Base-by-base conservation (phyloP, 2,329 filamentous ascomycete genomes). In the Dactylellina parvicollis region DNA sequence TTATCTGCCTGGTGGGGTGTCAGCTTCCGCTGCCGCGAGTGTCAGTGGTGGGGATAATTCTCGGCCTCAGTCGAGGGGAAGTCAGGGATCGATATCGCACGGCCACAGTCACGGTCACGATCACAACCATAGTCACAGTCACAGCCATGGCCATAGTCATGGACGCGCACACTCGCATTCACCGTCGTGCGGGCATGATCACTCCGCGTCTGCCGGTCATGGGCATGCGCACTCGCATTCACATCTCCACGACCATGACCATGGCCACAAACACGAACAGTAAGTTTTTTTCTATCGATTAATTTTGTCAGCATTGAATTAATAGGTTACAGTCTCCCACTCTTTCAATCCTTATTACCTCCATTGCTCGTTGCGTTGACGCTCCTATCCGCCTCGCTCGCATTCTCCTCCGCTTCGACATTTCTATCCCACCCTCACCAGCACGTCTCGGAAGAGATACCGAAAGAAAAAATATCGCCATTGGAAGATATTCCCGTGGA, bases 351-450 rank as follows among this genome's bases (percentile, higher is more conserved):
- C 8, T 59, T 72, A 14, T 8, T 55, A 28, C 60, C 69, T 16
- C 47, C 69, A 10, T 42, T 74, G 22, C 55, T 74, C 64, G 70
- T 69, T 26, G 69, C 62, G 20, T n/a, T 62, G 3, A 56, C 70
- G 1, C 62, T 74, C 12, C 70, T 74, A n/a, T 69, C 64, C 36
- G 70, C 70, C 18, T 74, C 70, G 1, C 55, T 74, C 18, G 70
- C 70, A 20, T 74, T 74, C 49, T 62, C 62, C 1, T 74, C 70
- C 18, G 70, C 70, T 16, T 74, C 70, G 8, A 74, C 70, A 7
- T 69, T 74, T 44, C 64, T 74, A n/a, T 67, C 70, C 1, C 60
- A 74, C 22, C 70, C 70, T 0, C 55, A 74, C 42, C 47, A 74
- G 40, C 62, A 74, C 20, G n/a, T n/a, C 4, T 20, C 26, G 14